Conservation (phyloP, 768 basidiomycete genomes). For the Kwoniella mangroviensis region DNA sequence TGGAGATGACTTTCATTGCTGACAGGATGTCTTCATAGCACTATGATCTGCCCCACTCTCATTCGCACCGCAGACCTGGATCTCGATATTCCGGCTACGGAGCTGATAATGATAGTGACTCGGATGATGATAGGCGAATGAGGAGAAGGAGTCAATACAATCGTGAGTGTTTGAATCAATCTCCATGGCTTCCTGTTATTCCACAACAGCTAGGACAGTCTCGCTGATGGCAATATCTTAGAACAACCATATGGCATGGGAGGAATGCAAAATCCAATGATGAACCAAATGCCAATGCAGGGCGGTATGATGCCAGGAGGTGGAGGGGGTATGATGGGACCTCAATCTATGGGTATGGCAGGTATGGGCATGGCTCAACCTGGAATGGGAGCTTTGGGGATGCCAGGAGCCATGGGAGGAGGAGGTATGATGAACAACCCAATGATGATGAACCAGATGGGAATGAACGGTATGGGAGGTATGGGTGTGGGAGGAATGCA, state of each 20-base stretch:
- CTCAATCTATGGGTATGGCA: constrained; percentile 28
- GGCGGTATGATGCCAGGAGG: neutral
- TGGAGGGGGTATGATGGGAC: constrained; percentile 20
- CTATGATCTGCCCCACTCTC: constrained; percentile 38
- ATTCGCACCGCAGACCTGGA: constrained; percentile 17
- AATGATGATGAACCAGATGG: constrained; percentile 37
- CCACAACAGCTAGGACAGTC: too few species aligned
- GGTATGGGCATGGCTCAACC: constrained; percentile 40
- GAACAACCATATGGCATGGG: constrained; percentile 23
- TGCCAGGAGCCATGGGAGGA: constrained; percentile 31
- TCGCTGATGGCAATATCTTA: too few species aligned
- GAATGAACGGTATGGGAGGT: constrained; percentile 32
- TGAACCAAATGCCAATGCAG: constrained; percentile 23
- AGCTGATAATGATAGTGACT: constrained; percentile 37
- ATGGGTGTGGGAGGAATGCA: constrained; percentile 26
- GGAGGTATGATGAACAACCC: constrained; percentile 32
- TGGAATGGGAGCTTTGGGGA: constrained; percentile 37
- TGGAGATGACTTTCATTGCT: too few species aligned
- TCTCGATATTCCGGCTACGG: constrained; percentile 36
- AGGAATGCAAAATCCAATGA: constrained; percentile 25
- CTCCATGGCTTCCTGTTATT: too few species aligned
- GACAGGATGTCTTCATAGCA: constrained; percentile 29
- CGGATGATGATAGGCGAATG: constrained; percentile 34
- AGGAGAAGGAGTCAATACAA: constrained; percentile 32
- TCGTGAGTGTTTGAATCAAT: too few species aligned